phyloP scores from a whole-genome alignment of 2,329 filamentous ascomycete genomes.

The Sclerotinia subarctica region DNA sequence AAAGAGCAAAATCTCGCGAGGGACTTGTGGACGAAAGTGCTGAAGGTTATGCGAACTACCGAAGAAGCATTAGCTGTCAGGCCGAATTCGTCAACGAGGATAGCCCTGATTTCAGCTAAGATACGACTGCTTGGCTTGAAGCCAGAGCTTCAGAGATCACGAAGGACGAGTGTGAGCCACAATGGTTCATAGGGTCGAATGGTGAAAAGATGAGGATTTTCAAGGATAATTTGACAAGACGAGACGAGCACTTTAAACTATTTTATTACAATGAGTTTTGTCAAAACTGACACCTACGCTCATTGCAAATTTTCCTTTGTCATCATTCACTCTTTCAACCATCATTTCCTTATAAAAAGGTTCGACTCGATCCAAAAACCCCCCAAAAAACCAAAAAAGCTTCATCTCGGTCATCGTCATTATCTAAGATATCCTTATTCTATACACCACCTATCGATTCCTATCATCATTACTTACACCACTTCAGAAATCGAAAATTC shows the following conservation, averaged over 20 bases:
- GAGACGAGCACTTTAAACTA: slow-evolving; percentile 36
- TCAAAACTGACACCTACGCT: slow-evolving; percentile 36
- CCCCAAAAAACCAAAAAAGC: slow-evolving; percentile 1
- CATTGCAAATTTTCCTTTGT: slow-evolving; percentile 36
- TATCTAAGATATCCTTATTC: slow-evolving; percentile 13
- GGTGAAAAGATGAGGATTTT: slow-evolving; percentile 18
- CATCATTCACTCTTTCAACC: slow-evolving; percentile 35
- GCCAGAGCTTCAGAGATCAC: slow-evolving; percentile 53
- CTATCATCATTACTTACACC: background rate
- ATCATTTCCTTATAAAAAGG: slow-evolving; percentile 33
- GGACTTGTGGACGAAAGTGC: slow-evolving; percentile 44
- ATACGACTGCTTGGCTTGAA: slow-evolving; percentile 68
- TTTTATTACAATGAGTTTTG: slow-evolving; percentile 23
- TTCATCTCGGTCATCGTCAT: slow-evolving; percentile 10
- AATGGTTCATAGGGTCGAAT: slow-evolving; percentile 9
- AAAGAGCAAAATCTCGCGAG: slow-evolving; percentile 56
- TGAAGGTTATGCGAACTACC: slow-evolving; percentile 23
- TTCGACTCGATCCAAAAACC: slow-evolving; percentile 10
- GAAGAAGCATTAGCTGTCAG: slow-evolving; percentile 26
- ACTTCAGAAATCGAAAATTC: background rate
- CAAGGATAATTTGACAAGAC: slow-evolving; percentile 25
- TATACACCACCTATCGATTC: background rate
- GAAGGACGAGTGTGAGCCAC: slow-evolving; percentile 38
- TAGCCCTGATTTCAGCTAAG: slow-evolving; percentile 51
- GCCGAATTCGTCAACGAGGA: slow-evolving; percentile 25